These are phyloP conservation scores for Mycena chlorophos DNA, from an alignment of 768 basidiomycete genomes.

Conservation along the genomic window DNA sequence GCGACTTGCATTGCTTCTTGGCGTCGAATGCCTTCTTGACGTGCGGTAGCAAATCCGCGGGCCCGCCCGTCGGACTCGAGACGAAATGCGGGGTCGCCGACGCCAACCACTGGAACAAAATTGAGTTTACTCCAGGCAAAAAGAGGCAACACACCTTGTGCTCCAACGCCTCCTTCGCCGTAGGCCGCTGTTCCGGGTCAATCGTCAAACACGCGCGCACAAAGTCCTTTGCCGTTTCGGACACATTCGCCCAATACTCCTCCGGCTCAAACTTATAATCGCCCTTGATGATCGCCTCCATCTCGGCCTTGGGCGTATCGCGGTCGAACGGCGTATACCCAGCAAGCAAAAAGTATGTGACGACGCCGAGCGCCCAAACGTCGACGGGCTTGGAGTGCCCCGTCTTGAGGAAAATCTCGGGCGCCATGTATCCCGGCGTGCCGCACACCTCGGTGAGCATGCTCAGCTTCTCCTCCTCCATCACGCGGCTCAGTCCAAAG, in stretches of 20 bases:
- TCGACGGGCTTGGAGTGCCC: constrained; percentile 96
- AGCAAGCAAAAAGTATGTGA: constrained; percentile 90
- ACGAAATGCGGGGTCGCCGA: constrained; percentile 71
- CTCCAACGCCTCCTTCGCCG: constrained; percentile 67
- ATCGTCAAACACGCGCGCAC: constrained; percentile 80
- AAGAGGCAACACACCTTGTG: constrained; percentile 51
- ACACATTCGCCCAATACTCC: constrained; percentile 89
- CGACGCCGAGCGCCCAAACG: constrained; percentile 97
- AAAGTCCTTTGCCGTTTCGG: constrained; percentile 79
- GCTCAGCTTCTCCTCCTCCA: constrained; percentile 87
- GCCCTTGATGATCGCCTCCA: constrained; percentile 15
- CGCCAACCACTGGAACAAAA: constrained; percentile 63
- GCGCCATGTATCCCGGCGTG: constrained; percentile 95
- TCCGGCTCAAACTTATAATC: constrained; percentile 30
- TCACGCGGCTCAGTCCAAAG: constrained; percentile 88
- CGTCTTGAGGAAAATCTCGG: constrained; percentile 91
- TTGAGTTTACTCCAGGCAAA: background rate
- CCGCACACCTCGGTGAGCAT: constrained; percentile 95
- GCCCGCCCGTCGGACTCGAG: constrained; percentile 53
- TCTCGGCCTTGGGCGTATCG: constrained; percentile 41
- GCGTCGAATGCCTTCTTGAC: constrained; percentile 91
- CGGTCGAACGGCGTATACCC: constrained; percentile 98
- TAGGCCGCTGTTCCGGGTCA: constrained; percentile 79
- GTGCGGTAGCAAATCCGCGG: constrained; percentile 80
- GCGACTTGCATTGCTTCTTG: constrained; percentile 72